phyloP scores from a whole-genome alignment of 2,329 filamentous ascomycete species.

The Gaeumannomyces sp. region DNA sequence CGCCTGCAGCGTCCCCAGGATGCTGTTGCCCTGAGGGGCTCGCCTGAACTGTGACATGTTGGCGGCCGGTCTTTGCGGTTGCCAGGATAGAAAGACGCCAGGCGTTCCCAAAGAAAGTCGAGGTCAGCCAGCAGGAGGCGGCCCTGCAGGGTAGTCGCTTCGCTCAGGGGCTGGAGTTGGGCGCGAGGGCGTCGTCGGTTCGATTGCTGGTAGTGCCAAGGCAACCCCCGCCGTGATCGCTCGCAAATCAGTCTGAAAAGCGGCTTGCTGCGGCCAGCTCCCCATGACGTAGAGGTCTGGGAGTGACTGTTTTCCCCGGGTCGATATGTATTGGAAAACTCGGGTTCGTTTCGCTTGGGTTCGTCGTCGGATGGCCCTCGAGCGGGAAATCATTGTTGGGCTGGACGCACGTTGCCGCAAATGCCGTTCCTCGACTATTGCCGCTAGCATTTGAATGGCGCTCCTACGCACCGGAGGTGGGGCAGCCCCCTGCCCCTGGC shows the following conservation, averaged over 20 bases:
- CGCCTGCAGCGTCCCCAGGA: constrained; percentile 72
- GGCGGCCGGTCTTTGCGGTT: not conserved
- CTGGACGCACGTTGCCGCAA: not conserved
- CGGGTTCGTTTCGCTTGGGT: not conserved
- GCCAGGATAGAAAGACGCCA: not conserved
- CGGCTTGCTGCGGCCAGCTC: not conserved
- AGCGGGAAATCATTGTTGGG: not conserved
- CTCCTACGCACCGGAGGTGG: not conserved
- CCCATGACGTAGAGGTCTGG: not conserved
- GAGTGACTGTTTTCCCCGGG: not conserved
- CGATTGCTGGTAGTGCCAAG: not conserved
- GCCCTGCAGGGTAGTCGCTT: too few relatives aligned
- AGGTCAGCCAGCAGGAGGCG: not conserved
- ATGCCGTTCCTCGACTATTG: not conserved
- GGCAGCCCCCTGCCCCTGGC: not conserved
- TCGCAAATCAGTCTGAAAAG: not conserved
- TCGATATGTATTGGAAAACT: not conserved
- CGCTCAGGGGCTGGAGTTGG: not conserved
- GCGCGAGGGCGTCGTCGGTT: not conserved
- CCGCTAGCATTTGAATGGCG: not conserved
- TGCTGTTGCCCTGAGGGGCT: constrained; percentile 34
- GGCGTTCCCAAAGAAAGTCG: not conserved
- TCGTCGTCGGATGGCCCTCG: not conserved
- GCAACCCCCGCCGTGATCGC: too few relatives aligned
- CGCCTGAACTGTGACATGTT: constrained; percentile 10